Conservation (phyloP, 805 yeast genomes). For the Kurtzmaniella fragi region DNA sequence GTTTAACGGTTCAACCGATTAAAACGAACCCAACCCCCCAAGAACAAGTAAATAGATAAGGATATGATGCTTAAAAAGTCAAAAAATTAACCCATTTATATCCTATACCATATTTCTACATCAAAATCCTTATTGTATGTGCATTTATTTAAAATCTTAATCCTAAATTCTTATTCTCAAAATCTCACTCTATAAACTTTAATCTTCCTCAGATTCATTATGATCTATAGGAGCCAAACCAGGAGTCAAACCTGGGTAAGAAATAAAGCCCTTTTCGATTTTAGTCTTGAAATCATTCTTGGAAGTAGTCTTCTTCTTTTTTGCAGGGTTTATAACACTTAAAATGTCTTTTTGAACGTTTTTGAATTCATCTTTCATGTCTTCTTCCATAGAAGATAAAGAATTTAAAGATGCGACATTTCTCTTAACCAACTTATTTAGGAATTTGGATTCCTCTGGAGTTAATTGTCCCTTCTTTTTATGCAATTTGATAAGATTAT, state of each 20-base stretch:
- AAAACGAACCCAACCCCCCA: no score
- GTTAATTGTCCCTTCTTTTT: constrained; percentile 15
- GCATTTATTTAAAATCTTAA: constrained; percentile 4
- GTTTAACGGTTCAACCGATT: no score
- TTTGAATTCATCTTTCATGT: constrained; percentile 24
- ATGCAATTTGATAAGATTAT: constrained; percentile 33
- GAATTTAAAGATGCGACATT: constrained; percentile 27
- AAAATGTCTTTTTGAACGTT: constrained; percentile 23
- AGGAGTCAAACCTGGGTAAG: constrained; percentile 69
- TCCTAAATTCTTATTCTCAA: constrained; percentile 18
- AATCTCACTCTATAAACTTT: neutral
- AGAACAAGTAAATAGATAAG: no score
- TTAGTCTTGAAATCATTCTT: constrained; percentile 29
- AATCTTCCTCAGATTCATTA: constrained; percentile 38
- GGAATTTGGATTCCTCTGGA: constrained; percentile 32
- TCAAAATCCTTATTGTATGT: no score
- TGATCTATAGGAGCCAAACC: constrained; percentile 81
- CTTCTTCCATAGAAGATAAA: constrained; percentile 27
- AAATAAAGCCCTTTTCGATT: constrained; percentile 38
- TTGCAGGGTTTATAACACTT: constrained; percentile 14
- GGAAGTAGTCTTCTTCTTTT: constrained; percentile 24
- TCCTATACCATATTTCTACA: no score
- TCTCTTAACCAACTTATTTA: constrained; percentile 32
- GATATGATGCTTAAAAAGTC: no score
- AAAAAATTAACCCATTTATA: no score